These are phyloP conservation scores for Phytophthora foliorum DNA, from an alignment of 352 stramenopile genomes.

Conservation along the genomic window DNA sequence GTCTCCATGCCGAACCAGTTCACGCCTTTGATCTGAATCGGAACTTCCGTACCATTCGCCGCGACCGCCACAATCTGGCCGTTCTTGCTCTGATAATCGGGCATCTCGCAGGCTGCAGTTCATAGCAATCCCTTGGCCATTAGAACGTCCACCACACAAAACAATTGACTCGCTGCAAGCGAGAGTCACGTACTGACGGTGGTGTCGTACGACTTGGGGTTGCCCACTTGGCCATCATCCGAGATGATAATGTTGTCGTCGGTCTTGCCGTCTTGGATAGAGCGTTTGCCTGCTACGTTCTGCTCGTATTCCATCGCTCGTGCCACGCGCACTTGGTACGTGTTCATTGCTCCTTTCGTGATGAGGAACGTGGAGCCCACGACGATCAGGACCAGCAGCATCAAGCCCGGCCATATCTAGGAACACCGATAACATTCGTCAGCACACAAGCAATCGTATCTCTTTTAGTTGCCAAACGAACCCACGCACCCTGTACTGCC, in stretches of 20 bases:
- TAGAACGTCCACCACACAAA: background rate
- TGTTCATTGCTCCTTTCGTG: constrained; percentile 41
- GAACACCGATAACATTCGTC: constrained; percentile 11
- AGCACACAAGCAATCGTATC: constrained; percentile 1
- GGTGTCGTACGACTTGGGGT: constrained; percentile 70
- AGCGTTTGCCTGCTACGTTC: constrained; percentile 38
- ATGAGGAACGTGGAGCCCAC: constrained; percentile 43
- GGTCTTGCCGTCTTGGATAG: constrained; percentile 59
- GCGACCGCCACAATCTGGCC: constrained; percentile 54
- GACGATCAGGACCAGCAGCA: constrained; percentile 60
- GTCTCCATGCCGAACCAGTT: constrained; percentile 89
- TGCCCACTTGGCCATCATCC: constrained; percentile 68
- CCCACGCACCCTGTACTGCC: constrained; percentile 49
- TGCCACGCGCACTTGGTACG: constrained; percentile 31
- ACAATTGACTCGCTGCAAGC: background rate
- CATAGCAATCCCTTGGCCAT: background rate
- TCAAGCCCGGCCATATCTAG: constrained; percentile 73
- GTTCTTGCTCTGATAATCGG: constrained; percentile 74
- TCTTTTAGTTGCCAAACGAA: background rate
- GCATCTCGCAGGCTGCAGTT: constrained; percentile 52
- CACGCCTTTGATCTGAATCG: constrained; percentile 65
- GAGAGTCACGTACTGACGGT: constrained; percentile 39
- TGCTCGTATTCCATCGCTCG: constrained; percentile 51
- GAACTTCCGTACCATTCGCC: constrained; percentile 66
- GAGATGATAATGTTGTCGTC: constrained; percentile 48